These are phyloP conservation scores for Hansenula sp. DNA, from an alignment of 1,139 yeast species.

Conservation along the genomic window DNA sequence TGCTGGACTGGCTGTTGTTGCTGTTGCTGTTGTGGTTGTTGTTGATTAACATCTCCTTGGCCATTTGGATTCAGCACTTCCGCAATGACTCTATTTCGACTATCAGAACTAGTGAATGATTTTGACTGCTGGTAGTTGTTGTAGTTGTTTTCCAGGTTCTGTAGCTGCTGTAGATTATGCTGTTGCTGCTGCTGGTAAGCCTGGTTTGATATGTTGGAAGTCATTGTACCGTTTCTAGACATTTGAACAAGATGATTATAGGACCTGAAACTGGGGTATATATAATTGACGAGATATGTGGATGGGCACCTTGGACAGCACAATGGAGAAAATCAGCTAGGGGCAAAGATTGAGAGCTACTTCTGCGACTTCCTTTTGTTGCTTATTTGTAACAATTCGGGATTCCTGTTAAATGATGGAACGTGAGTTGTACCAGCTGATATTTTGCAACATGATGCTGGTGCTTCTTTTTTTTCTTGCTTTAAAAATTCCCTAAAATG, in stretches of 20 bases:
- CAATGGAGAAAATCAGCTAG: too few relatives aligned
- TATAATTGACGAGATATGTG: not conserved
- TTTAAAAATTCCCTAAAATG: not conserved
- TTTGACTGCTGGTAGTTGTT: slow-evolving; percentile 29
- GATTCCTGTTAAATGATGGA: too few relatives aligned
- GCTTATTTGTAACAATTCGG: too few relatives aligned
- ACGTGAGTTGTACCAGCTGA: too few relatives aligned
- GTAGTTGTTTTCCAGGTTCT: slow-evolving; percentile 26
- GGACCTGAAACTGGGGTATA: not conserved
- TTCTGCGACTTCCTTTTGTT: too few relatives aligned
- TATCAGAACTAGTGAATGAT: slow-evolving; percentile 26
- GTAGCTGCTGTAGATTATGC: slow-evolving; percentile 29
- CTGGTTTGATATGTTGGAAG: slow-evolving; percentile 29
- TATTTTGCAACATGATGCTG: slow-evolving; percentile 19
- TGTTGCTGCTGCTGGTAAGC: slow-evolving; percentile 37
- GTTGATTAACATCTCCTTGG: not conserved
- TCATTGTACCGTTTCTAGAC: slow-evolving; percentile 34
- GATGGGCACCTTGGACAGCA: too few relatives aligned
- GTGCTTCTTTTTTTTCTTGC: not conserved
- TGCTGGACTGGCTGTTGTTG: slow-evolving; percentile 1
- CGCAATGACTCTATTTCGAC: slow-evolving; percentile 10
- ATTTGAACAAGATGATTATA: slow-evolving; percentile 1
- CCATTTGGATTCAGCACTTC: slow-evolving; percentile 8
- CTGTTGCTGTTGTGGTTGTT: slow-evolving; percentile 2
- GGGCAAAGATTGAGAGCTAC: too few relatives aligned